Conservation (phyloP, 305 asterid species). For the Fraxinus platypoda region DNA sequence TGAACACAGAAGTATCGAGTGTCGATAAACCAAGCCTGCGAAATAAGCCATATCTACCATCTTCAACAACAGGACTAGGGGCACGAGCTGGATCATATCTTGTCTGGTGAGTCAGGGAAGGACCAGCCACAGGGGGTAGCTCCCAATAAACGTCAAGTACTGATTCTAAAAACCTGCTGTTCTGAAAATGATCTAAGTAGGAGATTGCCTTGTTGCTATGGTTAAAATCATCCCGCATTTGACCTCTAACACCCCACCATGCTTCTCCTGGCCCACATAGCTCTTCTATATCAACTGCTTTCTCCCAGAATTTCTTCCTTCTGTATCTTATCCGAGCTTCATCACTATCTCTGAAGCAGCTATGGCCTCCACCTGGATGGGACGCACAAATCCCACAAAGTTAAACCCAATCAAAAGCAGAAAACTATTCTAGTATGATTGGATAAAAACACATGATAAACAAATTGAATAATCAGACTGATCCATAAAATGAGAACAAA, state of each 20-base stretch:
- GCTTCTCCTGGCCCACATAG: conserved; percentile 93
- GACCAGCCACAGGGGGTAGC: conserved; percentile 95
- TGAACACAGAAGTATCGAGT: conserved; percentile 71
- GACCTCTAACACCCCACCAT: conserved; percentile 98
- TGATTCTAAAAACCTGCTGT: conserved; percentile 86
- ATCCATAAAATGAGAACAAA: neutral
- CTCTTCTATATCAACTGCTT: conserved; percentile 75
- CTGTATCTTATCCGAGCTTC: conserved; percentile 81
- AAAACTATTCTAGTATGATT: neutral
- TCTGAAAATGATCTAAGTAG: conserved; percentile 61
- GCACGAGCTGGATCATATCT: conserved; percentile 95
- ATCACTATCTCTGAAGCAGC: conserved; percentile 88
- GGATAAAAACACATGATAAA: neutral
- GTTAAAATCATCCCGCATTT: conserved; percentile 88
- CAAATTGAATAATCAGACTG: conserved; percentile 1
- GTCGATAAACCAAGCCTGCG: conserved; percentile 62
- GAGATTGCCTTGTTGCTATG: conserved; percentile 79
- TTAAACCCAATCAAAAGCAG: neutral
- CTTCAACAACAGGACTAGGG: conserved; percentile 73
- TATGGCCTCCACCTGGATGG: conserved; percentile 92
- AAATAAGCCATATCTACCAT: conserved; percentile 74
- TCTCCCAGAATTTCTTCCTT: conserved; percentile 87
- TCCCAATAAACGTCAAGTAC: conserved; percentile 91
- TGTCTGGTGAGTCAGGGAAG: conserved; percentile 91
- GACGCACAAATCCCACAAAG: neutral